A percentile compares a stretch with the other conserved stretches of the same genome.
Evolutionary conservation across 192 early-diverging fungal genomes (phyloP).

Genomic region (Gonapodya prolifera): DNA sequence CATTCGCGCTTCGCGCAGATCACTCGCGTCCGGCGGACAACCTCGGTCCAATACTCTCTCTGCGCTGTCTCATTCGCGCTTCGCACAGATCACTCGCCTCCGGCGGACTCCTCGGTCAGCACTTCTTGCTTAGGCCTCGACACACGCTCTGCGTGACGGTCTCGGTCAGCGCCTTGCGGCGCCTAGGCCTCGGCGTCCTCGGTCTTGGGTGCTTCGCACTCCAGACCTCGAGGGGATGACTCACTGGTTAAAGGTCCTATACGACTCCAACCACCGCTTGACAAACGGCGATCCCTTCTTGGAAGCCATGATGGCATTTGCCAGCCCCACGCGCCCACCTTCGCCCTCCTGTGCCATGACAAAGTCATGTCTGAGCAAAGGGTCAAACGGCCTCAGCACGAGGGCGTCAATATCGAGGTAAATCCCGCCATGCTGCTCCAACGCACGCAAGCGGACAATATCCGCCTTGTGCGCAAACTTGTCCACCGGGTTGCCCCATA

Average conservation of each 20-base stretch:
- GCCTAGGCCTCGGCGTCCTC: too few relatives aligned
- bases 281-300: conserved; percentile 27
- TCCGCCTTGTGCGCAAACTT: conserved; percentile 33
- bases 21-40: too few relatives aligned
- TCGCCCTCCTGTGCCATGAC: conserved; percentile 34
- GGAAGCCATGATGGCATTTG: conserved; percentile 32
- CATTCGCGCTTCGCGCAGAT: too few relatives aligned
- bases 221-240: conserved; percentile 30
- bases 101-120: too few relatives aligned
- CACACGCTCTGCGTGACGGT: too few relatives aligned
- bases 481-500: conserved; percentile 26
- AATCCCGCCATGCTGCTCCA: conserved; percentile 32
- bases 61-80: too few relatives aligned
- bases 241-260: conserved; percentile 22
- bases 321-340: conserved; percentile 23
- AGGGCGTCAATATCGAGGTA: conserved; percentile 41
- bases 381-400: conserved; percentile 25
- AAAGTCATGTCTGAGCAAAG: conserved; percentile 27
- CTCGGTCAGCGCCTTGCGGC: too few relatives aligned
- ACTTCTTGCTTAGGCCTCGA: too few relatives aligned
- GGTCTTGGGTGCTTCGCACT: too few relatives aligned
- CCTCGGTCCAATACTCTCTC: too few relatives aligned
- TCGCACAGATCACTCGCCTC: too few relatives aligned
- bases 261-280: conserved; percentile 28
- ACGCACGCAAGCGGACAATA: conserved; percentile 25